Base-by-base conservation (phyloP, 192 early-diverging fungal genomes). In the Physocladia obscura region DNA sequence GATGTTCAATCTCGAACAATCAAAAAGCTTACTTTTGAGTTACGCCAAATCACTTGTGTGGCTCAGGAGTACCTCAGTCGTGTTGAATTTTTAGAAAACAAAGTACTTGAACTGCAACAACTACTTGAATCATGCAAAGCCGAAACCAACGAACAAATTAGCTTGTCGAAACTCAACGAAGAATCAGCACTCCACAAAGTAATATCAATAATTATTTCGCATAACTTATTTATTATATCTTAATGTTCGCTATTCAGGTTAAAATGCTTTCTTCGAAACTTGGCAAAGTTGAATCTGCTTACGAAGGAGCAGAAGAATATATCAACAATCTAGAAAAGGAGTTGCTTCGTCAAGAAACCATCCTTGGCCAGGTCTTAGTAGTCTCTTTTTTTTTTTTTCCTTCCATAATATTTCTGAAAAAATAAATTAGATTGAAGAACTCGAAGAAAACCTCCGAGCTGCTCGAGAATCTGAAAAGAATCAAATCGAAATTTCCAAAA, bases 271-370 rank as follows among this genome's bases (percentile, higher is more conserved):
- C 51, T 4, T 5, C 32, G 6, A 68, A 68, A 19, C 26, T 68
- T 29, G 65, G 40, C 15, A 36, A 56, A 29, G 52, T 68, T 38
- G 65, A 68, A 29, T 36, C 21, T 27, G 54, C 50, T 8, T 68
- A 68, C 56, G 52, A 56, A 39, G 54, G 65, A 11, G 65, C 65
- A 11, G 65, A 68, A 29, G 65, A 68, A 49, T 68, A 68, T 26
- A 68, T 68, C 2, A 56, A 31, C 37, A 52, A 52, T 8, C 37
- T 68, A 4, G 65, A 68, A 35, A 52, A 22, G 22, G 65, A 68
- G 37, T 13, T 68, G 21, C 17, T 17, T 4, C 54, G 2, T 26
- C 54, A 29, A 55, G 29, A 1, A 55, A 27, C 15, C 27, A 24
- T 55, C n/a, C 27, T 55, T 55, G 29, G 1, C 1, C 15, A 24